These are phyloP conservation scores for Plasmodium cynomolgi DNA, from an alignment of 169 alveolate species.

Conservation along the genomic window DNA sequence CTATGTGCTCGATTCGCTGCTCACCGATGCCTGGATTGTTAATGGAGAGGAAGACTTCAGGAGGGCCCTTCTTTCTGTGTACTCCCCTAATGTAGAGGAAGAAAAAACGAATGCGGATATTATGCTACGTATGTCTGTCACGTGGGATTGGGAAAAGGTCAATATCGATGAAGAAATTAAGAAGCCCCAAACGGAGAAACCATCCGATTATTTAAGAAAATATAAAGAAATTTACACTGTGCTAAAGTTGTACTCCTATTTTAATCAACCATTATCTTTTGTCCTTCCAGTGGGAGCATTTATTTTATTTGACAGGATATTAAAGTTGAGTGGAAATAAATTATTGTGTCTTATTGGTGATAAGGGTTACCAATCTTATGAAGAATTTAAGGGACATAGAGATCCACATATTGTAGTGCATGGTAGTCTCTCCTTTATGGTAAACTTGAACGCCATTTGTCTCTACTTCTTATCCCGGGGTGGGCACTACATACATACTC, in stretches of 20 bases:
- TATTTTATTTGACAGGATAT: slow-evolving; percentile 78
- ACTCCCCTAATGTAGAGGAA: slow-evolving; percentile 89
- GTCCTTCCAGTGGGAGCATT: slow-evolving; percentile 88
- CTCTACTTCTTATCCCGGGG: slow-evolving; percentile 83
- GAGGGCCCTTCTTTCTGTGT: slow-evolving; percentile 83
- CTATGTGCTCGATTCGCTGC: slow-evolving; percentile 87
- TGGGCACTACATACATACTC: slow-evolving; percentile 85
- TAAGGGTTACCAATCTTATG: slow-evolving; percentile 87
- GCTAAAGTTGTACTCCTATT: slow-evolving; percentile 76
- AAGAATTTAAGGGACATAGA: slow-evolving; percentile 84
- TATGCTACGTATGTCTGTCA: slow-evolving; percentile 90
- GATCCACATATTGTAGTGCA: slow-evolving; percentile 90
- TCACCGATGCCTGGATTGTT: slow-evolving; percentile 86
- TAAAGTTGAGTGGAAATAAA: slow-evolving; percentile 79
- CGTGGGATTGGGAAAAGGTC: slow-evolving; percentile 83
- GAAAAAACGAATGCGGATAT: slow-evolving; percentile 88
- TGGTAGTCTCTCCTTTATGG: slow-evolving; percentile 89
- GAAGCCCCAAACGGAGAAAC: slow-evolving; percentile 14
- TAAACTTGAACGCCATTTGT: slow-evolving; percentile 86
- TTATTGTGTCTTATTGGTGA: slow-evolving; percentile 86
- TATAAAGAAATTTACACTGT: slow-evolving; percentile 77
- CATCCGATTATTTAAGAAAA: slow-evolving; percentile 73
- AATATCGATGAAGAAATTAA: slow-evolving; percentile 66
- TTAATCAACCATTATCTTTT: slow-evolving; percentile 81
- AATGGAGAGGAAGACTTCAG: slow-evolving; percentile 78